Conservation (phyloP, 371 early-diverging fungal genomes). For the Apophysomyces elegans region DNA sequence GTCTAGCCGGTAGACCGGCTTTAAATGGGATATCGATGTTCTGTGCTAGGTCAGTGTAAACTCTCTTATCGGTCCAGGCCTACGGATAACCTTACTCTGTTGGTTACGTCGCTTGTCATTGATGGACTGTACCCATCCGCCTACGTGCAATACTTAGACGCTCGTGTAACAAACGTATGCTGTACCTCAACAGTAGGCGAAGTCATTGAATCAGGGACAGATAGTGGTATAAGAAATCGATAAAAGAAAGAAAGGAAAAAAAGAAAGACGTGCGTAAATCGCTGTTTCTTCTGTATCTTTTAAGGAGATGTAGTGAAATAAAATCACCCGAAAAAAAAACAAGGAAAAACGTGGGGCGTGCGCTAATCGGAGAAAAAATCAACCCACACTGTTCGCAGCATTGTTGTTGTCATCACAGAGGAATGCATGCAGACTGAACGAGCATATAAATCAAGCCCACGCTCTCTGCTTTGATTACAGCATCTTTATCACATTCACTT, state of each 20-base stretch:
- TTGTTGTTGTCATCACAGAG: conserved; percentile 6
- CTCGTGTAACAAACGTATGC: conserved; percentile 8
- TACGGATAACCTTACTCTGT: not conserved
- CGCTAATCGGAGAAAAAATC: conserved; percentile 10
- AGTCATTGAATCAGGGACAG: conserved; percentile 2
- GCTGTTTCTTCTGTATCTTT: not conserved
- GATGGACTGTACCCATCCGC: conserved; percentile 2
- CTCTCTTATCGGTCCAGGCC: not conserved
- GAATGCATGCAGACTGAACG: conserved; percentile 6
- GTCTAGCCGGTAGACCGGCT: not conserved
- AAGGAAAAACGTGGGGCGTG: conserved; percentile 9
- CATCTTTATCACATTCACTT: not conserved
- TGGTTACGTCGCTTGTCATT: not conserved
- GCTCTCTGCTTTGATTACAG: not conserved
- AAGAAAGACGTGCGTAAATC: not conserved
- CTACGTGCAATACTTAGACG: conserved; percentile 11
- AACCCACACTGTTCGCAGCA: not conserved
- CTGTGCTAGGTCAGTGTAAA: conserved; percentile 9
- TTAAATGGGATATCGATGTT: not conserved
- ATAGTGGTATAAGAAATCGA: not conserved
- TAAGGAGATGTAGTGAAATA: conserved; percentile 2
- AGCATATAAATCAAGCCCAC: not conserved
- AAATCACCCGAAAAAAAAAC: conserved; percentile 5
- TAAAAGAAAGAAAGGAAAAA: not conserved
- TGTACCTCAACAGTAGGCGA: conserved; percentile 10